A percentile compares a stretch with the other conserved stretches of the same genome.
Conservation (phyloP, 768 basidiomycete species). For the Paxillus involutus region DNA sequence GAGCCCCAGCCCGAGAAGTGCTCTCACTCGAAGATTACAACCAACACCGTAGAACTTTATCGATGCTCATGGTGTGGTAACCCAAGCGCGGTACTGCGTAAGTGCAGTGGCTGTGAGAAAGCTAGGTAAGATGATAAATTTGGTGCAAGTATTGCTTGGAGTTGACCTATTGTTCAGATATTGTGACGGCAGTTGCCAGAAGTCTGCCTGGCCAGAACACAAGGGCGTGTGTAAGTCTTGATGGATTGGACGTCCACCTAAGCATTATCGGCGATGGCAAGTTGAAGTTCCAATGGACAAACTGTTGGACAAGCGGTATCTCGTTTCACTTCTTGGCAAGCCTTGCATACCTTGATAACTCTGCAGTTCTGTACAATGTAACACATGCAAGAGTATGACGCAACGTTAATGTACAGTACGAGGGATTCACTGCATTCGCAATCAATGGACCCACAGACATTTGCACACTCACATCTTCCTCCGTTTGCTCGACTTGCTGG, state of each 20-base stretch:
- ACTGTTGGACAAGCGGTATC: neutral
- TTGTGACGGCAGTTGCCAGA: constrained; percentile 42
- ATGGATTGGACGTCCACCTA: neutral
- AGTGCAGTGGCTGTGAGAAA: constrained; percentile 46
- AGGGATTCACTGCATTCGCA: neutral
- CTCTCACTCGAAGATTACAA: constrained; percentile 45
- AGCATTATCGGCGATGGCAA: too few species aligned
- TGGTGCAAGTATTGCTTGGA: neutral
- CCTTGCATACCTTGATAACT: too few species aligned
- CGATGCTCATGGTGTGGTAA: constrained; percentile 66
- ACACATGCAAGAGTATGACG: neutral
- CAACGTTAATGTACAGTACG: constrained; percentile 9
- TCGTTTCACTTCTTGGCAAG: neutral
- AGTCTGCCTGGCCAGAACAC: constrained; percentile 39
- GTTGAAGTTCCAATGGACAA: neutral
- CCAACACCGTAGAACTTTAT: constrained; percentile 52
- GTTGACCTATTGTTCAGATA: constrained; percentile 32
- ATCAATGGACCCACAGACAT: neutral
- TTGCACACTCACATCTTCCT: constrained; percentile 19
- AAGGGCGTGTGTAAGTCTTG: constrained; percentile 25
- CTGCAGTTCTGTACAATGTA: too few species aligned
- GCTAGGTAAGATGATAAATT: constrained; percentile 33
- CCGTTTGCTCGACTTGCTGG: constrained; percentile 56
- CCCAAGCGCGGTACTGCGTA: constrained; percentile 56
- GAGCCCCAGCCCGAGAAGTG: constrained; percentile 29